Evolutionary conservation across 768 basidiomycete species (phyloP).

Genomic region (Lentinula sp.): DNA sequence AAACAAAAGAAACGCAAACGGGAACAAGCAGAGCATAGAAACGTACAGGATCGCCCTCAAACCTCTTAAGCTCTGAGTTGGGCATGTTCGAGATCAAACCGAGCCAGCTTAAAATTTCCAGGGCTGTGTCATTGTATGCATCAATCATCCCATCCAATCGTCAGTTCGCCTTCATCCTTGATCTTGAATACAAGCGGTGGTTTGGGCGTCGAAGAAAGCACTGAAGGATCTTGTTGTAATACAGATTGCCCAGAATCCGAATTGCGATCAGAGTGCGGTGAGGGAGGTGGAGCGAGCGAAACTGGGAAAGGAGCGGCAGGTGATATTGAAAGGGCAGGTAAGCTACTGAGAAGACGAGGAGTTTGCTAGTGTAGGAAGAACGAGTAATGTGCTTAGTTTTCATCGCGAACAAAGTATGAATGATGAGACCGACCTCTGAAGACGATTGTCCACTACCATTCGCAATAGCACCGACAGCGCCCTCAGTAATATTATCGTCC

Average conservation of each 20-base stretch:
- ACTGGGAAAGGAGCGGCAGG: not conserved
- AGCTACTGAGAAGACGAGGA: not conserved
- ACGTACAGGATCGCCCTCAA: too few relatives aligned
- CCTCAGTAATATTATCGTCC: not conserved
- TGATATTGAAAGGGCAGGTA: not conserved
- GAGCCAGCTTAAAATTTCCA: too few relatives aligned
- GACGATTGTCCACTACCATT: not conserved
- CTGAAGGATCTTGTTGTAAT: not conserved
- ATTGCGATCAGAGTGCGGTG: not conserved
- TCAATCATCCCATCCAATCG: slow-evolving; percentile 1
- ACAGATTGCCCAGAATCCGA: not conserved
- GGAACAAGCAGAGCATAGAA: too few relatives aligned
- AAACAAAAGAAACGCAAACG: too few relatives aligned
- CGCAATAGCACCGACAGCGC: too few relatives aligned
- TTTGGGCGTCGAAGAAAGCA: not conserved
- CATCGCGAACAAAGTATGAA: not conserved
- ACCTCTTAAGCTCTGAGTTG: too few relatives aligned
- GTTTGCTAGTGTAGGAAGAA: not conserved
- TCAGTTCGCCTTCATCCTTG: not conserved
- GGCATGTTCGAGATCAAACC: too few relatives aligned
- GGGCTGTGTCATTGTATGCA: too few relatives aligned
- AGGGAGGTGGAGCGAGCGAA: not conserved
- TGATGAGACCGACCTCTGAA: not conserved
- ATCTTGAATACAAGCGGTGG: not conserved
- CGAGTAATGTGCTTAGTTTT: not conserved